phyloP scores from a whole-genome alignment of 768 basidiomycete genomes.

The Xerocomus brunneocitrinus region DNA sequence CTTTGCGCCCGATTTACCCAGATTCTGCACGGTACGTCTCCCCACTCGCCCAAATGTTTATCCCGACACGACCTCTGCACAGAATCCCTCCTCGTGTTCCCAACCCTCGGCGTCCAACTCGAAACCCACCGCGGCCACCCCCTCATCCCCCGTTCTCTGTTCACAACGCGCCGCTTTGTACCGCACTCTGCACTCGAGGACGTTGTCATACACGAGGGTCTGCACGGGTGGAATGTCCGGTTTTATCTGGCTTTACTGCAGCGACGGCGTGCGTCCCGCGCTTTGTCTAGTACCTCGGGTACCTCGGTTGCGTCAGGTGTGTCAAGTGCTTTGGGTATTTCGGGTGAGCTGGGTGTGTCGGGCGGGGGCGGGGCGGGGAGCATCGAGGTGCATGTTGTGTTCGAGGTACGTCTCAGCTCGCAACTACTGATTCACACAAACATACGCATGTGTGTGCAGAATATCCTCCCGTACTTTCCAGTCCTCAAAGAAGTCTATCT shows the following conservation, averaged over 20 bases:
- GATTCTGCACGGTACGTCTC: slow-evolving; percentile 43
- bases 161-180: slow-evolving; percentile 50
- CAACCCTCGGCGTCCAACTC: slow-evolving; percentile 67
- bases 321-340: neutral
- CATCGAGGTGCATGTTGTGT: slow-evolving; percentile 39
- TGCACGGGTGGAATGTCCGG: slow-evolving; percentile 66
- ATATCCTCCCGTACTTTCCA: slow-evolving; percentile 57
- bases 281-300: neutral
- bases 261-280: slow-evolving; percentile 1
- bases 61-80: neutral
- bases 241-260: slow-evolving; percentile 57
- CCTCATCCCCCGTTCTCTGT: slow-evolving; percentile 23
- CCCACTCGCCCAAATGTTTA: neutral
- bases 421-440: neutral
- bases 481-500: slow-evolving; percentile 57
- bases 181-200: slow-evolving; percentile 51
- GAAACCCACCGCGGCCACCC: slow-evolving; percentile 64
- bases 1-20: slow-evolving; percentile 39
- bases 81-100: slow-evolving; percentile 71
- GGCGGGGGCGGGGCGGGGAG: neutral
- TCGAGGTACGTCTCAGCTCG: slow-evolving; percentile 41
- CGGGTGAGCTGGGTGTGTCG: neutral
- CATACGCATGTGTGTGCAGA: slow-evolving; percentile 36
- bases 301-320: neutral
- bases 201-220: slow-evolving; percentile 69